A percentile compares a stretch with the other conserved stretches of the same genome.
These are phyloP conservation scores for Fusarium sacchari DNA, from an alignment of 2,329 filamentous ascomycete species.

Conservation along the genomic window DNA sequence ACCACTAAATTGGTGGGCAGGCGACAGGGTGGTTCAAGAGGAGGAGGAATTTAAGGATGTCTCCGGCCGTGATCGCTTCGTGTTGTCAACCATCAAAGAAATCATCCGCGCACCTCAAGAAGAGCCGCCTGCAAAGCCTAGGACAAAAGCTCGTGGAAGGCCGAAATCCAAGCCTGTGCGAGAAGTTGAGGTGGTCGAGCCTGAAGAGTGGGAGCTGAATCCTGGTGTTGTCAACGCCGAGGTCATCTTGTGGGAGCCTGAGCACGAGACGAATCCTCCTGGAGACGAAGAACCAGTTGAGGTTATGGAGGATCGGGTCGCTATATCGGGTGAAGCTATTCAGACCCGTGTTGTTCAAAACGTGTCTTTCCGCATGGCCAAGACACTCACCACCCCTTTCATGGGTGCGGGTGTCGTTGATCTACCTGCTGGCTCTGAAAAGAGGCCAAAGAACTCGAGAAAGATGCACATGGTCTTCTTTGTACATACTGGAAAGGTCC, in stretches of 20 bases:
- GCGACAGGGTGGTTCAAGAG: conserved; percentile 80
- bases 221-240: conserved; percentile 71
- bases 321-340: conserved; percentile 65
- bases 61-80: conserved; percentile 58
- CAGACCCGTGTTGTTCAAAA: conserved; percentile 67
- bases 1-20: conserved; percentile 87
- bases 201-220: conserved; percentile 78
- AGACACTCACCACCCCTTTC: conserved; percentile 84
- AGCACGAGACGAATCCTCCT: conserved; percentile 64
- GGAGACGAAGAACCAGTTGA: conserved; percentile 65
- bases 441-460: conserved; percentile 89
- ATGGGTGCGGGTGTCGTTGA: conserved; percentile 93
- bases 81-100: conserved; percentile 78
- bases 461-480: conserved; percentile 99
- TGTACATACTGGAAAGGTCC: conserved; percentile 83
- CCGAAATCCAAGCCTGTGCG: conserved; percentile 48
- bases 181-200: conserved; percentile 63
- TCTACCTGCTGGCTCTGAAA: conserved; percentile 82
- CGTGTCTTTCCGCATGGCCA: conserved; percentile 86
- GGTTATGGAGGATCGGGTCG: conserved; percentile 64
- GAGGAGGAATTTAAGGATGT: conserved; percentile 64
- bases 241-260: conserved; percentile 71
- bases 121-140: conserved; percentile 47
- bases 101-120: conserved; percentile 77
- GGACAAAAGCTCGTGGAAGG: conserved; percentile 45